Conservation (phyloP, 2,329 filamentous ascomycete genomes). For the Neonectria hederae region DNA sequence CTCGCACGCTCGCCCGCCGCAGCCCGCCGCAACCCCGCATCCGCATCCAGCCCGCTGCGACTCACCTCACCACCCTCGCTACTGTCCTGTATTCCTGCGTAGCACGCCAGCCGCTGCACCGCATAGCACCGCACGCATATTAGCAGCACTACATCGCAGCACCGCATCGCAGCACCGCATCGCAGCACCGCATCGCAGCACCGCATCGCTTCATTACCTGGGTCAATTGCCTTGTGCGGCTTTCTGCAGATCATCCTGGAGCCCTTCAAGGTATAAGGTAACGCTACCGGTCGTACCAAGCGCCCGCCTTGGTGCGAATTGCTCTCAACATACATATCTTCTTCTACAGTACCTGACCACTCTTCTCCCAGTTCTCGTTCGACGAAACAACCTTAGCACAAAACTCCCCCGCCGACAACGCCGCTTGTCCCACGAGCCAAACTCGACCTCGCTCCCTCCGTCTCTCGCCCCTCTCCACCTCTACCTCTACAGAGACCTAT, state of each 20-base stretch:
- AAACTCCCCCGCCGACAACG: slow-evolving; percentile 12
- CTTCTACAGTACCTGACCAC: slow-evolving; percentile 15
- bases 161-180: slow-evolving; percentile 8
- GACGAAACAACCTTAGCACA: slow-evolving; percentile 5
- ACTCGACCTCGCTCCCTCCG: slow-evolving; percentile 8
- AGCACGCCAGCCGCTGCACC: background rate
- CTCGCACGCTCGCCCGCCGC: slow-evolving; percentile 25
- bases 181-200: slow-evolving; percentile 2
- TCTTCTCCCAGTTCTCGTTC: slow-evolving; percentile 5
- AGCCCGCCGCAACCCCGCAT: slow-evolving; percentile 34
- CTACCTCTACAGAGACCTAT: background rate
- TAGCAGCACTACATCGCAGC: background rate
- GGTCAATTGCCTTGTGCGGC: slow-evolving; percentile 28
- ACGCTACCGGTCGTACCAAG: slow-evolving; percentile 7
- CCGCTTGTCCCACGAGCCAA: slow-evolving; percentile 13
- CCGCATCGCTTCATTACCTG: slow-evolving; percentile 27
- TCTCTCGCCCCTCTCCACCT: background rate
- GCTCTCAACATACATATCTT: slow-evolving; percentile 5
- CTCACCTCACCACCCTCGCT: background rate
- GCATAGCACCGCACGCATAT: slow-evolving; percentile 11
- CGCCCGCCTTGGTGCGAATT: slow-evolving; percentile 6
- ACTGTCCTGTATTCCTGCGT: background rate
- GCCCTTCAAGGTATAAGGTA: slow-evolving; percentile 26
- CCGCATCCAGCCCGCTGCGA: slow-evolving; percentile 21
- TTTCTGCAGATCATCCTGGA: slow-evolving; percentile 25